Percentiles rank a stretch among this genome's conserved stretches.
These are phyloP conservation scores for Sophora flavescens DNA, from an alignment of 306 rosid species.

Conservation along the genomic window DNA sequence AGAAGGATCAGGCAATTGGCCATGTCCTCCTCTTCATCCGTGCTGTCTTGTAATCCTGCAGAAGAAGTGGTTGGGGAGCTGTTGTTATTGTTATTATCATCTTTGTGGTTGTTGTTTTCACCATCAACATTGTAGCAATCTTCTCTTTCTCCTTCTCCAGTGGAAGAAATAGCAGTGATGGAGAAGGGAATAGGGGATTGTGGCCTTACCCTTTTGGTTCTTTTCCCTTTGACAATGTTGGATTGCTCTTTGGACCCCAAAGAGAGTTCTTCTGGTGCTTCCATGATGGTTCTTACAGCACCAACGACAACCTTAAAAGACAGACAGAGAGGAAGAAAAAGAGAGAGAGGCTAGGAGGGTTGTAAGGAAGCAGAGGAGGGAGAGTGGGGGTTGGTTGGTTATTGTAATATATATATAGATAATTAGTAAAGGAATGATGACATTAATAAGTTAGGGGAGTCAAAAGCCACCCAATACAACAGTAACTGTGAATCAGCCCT, in stretches of 20 bases:
- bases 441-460: slow-evolving; percentile 52
- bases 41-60: slow-evolving; percentile 49
- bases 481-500: slow-evolving; percentile 68
- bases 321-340: not conserved
- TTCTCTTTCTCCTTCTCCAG: slow-evolving; percentile 45
- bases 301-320: slow-evolving; percentile 28
- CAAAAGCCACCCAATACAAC: slow-evolving; percentile 71
- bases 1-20: slow-evolving; percentile 88
- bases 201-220: slow-evolving; percentile 89
- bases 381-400: slow-evolving; percentile 41
- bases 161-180: slow-evolving; percentile 53
- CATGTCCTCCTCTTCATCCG: slow-evolving; percentile 85
- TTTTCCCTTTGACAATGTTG: slow-evolving; percentile 74
- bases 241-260: slow-evolving; percentile 60
- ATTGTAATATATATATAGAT: slow-evolving; percentile 27
- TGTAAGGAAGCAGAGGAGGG: slow-evolving; percentile 66
- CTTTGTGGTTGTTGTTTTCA: not conserved
- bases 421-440: slow-evolving; percentile 46
- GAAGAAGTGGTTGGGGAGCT: slow-evolving; percentile 57
- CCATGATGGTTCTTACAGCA: slow-evolving; percentile 62
- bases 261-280: slow-evolving; percentile 62
- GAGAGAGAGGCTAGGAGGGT: slow-evolving; percentile 52
- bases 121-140: slow-evolving; percentile 14
- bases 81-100: not conserved
- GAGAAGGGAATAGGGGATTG: slow-evolving; percentile 87